Percentiles rank a stretch among this genome's conserved stretches.
Evolutionary conservation across 805 yeast genomes (phyloP).

Genomic region (Geotrichum ghanense): DNA sequence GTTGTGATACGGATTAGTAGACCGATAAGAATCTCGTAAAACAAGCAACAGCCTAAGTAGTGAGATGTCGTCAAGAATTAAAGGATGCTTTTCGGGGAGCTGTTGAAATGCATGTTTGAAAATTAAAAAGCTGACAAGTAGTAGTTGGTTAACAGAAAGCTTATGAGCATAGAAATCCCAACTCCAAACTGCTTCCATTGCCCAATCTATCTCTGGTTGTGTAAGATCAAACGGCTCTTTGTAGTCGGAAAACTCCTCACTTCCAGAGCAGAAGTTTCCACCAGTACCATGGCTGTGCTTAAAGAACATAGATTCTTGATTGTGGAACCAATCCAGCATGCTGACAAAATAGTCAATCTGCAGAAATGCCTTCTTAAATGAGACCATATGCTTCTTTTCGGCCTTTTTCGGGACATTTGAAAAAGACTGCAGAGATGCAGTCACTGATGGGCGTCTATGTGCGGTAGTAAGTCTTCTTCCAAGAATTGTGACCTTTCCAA

Average conservation of each 20-base stretch:
- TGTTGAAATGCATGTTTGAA: conserved; percentile 30
- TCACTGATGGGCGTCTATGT: neutral
- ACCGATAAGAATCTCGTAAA: conserved; percentile 67
- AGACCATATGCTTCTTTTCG: neutral
- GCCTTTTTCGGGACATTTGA: neutral
- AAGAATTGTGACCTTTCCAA: neutral
- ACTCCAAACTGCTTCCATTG: neutral
- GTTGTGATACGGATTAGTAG: conserved; percentile 86
- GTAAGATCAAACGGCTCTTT: neutral
- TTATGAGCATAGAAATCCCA: conserved; percentile 70
- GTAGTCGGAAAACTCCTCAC: neutral
- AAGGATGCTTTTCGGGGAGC: conserved; percentile 13
- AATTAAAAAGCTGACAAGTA: conserved; percentile 47
- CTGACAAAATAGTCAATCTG: neutral
- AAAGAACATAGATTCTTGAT: neutral
- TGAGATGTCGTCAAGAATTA: conserved; percentile 29
- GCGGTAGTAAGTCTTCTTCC: neutral
- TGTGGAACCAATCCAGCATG: neutral
- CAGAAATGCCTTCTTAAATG: neutral
- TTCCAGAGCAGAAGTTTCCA: neutral
- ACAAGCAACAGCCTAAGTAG: conserved; percentile 51
- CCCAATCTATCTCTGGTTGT: neutral
- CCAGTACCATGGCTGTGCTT: neutral
- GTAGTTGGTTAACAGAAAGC: conserved; percentile 51
- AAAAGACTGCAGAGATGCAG: neutral